Evolutionary conservation across 2,329 filamentous ascomycete genomes (phyloP).

Genomic region (Xylaria polymorpha): DNA sequence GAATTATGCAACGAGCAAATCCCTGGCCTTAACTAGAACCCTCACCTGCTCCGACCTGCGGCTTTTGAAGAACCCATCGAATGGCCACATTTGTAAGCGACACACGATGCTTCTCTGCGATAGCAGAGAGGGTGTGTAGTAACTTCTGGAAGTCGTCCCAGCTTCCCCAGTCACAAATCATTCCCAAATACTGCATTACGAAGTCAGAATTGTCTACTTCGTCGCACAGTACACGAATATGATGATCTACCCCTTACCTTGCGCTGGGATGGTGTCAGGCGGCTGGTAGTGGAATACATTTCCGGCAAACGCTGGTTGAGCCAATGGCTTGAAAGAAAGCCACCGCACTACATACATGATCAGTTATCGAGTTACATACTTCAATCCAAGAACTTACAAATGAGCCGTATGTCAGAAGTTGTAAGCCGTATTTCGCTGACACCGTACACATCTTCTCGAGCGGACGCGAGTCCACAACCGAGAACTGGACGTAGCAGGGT

Average conservation of each 20-base stretch:
- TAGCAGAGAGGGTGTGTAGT: constrained; percentile 41
- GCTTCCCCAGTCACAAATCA: constrained; percentile 49
- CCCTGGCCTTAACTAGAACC: not conserved
- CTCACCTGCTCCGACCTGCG: constrained; percentile 48
- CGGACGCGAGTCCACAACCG: constrained; percentile 50
- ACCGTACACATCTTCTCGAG: constrained; percentile 46
- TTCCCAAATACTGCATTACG: constrained; percentile 47
- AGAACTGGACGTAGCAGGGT: constrained; percentile 46
- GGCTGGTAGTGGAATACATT: constrained; percentile 47
- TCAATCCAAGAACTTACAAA: constrained; percentile 44
- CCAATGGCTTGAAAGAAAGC: constrained; percentile 53
- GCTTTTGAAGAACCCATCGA: constrained; percentile 52
- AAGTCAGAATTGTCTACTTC: not conserved
- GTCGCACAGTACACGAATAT: not conserved
- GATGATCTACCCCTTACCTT: constrained; percentile 41
- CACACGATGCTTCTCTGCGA: constrained; percentile 47
- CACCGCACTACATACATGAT: constrained; percentile 47
- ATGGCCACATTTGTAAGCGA: constrained; percentile 49
- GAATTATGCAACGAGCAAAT: not conserved
- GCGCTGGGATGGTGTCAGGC: constrained; percentile 53
- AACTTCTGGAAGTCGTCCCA: constrained; percentile 50
- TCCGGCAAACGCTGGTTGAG: constrained; percentile 48
- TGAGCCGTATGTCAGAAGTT: constrained; percentile 52
- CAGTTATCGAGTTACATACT: not conserved
- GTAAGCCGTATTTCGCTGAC: constrained; percentile 48